Evolutionary conservation across 1,284 basidiomycete species (phyloP), one percentile per base, ranked within the genome.

Genomic region (Nidula niveotomentosa): DNA sequence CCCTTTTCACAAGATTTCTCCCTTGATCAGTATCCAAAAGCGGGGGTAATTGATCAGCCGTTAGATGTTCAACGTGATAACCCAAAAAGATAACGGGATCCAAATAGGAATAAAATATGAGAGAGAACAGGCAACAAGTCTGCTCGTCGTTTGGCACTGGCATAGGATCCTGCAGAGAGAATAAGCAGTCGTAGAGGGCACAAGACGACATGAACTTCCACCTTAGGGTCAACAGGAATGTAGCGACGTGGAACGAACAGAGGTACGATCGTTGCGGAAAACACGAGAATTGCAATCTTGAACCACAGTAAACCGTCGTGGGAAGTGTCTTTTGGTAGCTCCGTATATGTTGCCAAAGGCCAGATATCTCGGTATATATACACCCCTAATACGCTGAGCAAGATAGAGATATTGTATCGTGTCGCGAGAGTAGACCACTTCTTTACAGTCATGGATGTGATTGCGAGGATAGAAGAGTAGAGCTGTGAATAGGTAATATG

Each of bases 101-200:
- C 62, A 90, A 69, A 72, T 84, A 91, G 33, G 76, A 72, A 68
- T 80, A 91, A 41, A 81, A 74, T 12, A 78, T 46, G 58, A 85
- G 71, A 2, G 80, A 85, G 13, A 86, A 60, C 48, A 81, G 70
- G 0, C 86, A 83, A 0, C 85, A 80, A 0, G 83, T 87, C 64
- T 90, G 88, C 62, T 90, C 87, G 2, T 85, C 83, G 66, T 83
- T 86, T 6, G 79, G 76, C 18, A 71, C 62, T 4, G 71, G 63
- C 57, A 69, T 65, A 2, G 77, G 77, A 48, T 78, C 66, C 79
- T 82, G 50, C 53, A 46, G 13, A 47, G 9, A 18, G 47, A 15
- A 41, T 30, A 30, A 30, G 30, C 30, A 30, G 1, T 3, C 30
- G 6, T 30, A 30, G 3, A 30, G 30, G 30, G n/a, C n/a, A 30